Conservation (phyloP, 352 stramenopile species). For the Saprolegnia diclina region DNA sequence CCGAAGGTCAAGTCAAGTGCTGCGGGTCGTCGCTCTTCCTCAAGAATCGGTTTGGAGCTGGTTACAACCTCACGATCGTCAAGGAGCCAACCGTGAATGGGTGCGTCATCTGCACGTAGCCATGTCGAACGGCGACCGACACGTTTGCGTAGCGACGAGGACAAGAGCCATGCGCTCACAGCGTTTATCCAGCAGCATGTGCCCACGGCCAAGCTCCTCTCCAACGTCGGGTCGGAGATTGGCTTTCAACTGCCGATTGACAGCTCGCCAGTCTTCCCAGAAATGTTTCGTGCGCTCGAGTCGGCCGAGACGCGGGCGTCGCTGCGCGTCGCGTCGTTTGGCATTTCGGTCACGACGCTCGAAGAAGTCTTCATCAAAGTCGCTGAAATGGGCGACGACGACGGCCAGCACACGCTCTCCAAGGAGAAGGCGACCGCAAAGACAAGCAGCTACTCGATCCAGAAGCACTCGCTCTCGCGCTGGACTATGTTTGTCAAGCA, state of each 20-base stretch:
- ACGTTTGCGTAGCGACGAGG: slow-evolving; percentile 37
- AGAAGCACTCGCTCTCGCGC: slow-evolving; percentile 29
- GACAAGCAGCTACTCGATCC: slow-evolving; percentile 48
- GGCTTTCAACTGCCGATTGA: slow-evolving; percentile 59
- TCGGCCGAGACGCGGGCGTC: slow-evolving; percentile 44
- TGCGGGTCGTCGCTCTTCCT: slow-evolving; percentile 75
- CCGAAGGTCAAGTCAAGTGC: slow-evolving; percentile 55
- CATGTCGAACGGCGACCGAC: too few species aligned
- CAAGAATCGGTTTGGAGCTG: slow-evolving; percentile 64
- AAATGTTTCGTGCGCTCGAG: slow-evolving; percentile 48
- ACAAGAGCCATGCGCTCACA: slow-evolving; percentile 6
- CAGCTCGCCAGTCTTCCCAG: slow-evolving; percentile 30
- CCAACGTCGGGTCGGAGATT: slow-evolving; percentile 68
- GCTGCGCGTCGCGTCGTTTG: slow-evolving; percentile 48
- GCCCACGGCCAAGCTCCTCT: slow-evolving; percentile 40
- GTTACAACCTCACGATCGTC: slow-evolving; percentile 64
- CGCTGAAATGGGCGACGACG: slow-evolving; percentile 43
- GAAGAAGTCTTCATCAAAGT: slow-evolving; percentile 91
- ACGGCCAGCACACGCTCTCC: slow-evolving; percentile 46
- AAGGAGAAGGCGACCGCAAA: slow-evolving; percentile 39
- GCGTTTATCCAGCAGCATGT: slow-evolving; percentile 32
- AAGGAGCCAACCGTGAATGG: slow-evolving; percentile 37
- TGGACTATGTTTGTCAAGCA: slow-evolving; percentile 41
- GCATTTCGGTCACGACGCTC: slow-evolving; percentile 87
- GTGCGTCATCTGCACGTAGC: slow-evolving; percentile 34